Conservation (phyloP, 305 asterid genomes). For the Lippia alba region DNA sequence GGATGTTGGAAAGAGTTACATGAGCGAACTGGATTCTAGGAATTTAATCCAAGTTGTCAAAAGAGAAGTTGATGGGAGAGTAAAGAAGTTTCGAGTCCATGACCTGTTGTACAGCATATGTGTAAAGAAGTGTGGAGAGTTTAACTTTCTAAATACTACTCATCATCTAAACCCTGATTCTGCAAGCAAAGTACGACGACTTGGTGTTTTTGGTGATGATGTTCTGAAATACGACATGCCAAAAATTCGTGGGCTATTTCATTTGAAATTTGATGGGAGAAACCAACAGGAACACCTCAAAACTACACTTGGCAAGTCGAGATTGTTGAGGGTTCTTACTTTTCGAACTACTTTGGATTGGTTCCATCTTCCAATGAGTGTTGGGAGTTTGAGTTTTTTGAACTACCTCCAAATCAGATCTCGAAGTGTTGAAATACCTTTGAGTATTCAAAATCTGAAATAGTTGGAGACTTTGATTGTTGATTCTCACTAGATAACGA, state of each 20-base stretch:
- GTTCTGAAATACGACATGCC: not conserved
- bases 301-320: not conserved
- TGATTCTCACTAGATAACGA: too few species aligned
- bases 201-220: not conserved
- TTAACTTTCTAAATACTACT: not conserved
- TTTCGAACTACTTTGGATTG: too few species aligned
- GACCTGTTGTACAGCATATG: not conserved
- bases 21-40: constrained; percentile 23
- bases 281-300: not conserved
- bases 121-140: not conserved
- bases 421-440: not conserved
- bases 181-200: not conserved
- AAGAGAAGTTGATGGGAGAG: constrained; percentile 24
- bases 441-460: not conserved
- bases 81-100: not conserved
- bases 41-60: constrained; percentile 36
- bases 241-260: too few species aligned
- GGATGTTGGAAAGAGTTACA: constrained; percentile 17
- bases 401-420: not conserved
- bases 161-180: not conserved
- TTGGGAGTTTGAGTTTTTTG: not conserved
- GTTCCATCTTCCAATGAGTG: not conserved
- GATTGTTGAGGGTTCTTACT: not conserved
- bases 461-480: not conserved
- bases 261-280: not conserved